Evolutionary conservation across 495 filamentous ascomycete genomes (phyloP), one percentile per base, ranked within the genome.

Genomic region (Neohortaea acidophila): DNA sequence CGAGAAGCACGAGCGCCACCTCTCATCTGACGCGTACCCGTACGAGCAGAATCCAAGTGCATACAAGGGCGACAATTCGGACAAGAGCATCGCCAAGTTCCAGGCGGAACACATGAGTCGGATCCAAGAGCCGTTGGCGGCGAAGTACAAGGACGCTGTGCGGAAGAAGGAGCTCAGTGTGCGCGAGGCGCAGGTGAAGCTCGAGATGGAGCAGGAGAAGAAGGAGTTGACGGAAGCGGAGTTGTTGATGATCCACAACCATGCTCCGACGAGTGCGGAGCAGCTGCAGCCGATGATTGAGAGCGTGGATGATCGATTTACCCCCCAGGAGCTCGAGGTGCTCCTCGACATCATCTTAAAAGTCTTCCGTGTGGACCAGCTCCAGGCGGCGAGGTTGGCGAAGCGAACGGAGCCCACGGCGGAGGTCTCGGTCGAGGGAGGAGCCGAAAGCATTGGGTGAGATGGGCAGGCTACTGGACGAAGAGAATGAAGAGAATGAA

Each of bases 221-320:
- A 50, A 50, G 47, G 11, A 20, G 11, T 19, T 50, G 36, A 45
- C 37, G 11, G 47, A 50, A 22, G 35, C 47, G 37, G 47, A 50
- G 37, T 10, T 24, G 8, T 23, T 50, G 28, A 42, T 41, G 47
- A 21, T 50, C 11, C 12, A 27, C 14, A 50, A 50, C 31, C 41
- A 30, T 28, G 47, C 47, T 32, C 47, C 47, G 18, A 21, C 7
- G 28, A 17, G 23, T 8, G 19, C 42, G 21, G 47, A 50, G 43
- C 18, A 41, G 28, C 26, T 50, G 25, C 32, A 45, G 42, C 47
- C 47, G 19, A 45, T 45, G 41, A 31, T 50, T 14, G 47, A 50
- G 38, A 29, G 39, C 13, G 10, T 12, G 8, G 47, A 50, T 5
- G 43, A 45, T 17, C 21, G 47, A 17, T 50, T 45, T 24, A 41